Conservation (phyloP, 2,329 filamentous ascomycete species). For the Claviceps sp. region DNA sequence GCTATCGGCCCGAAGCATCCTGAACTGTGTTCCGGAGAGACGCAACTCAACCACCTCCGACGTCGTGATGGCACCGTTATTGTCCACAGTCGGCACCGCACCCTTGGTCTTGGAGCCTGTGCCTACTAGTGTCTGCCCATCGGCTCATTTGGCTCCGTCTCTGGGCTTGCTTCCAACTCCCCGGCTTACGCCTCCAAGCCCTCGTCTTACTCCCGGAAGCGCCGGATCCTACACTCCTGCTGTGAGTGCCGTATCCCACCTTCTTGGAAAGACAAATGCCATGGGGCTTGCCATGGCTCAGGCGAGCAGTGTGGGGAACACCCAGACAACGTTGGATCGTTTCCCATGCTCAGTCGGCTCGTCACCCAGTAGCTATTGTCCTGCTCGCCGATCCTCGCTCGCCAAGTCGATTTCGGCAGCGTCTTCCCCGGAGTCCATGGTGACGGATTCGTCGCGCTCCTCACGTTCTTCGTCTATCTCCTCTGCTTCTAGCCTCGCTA, state of each 20-base stretch:
- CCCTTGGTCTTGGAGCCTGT: slow-evolving; percentile 35
- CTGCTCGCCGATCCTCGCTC: slow-evolving; percentile 46
- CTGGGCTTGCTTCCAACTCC: slow-evolving; percentile 45
- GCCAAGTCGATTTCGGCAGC: slow-evolving; percentile 49
- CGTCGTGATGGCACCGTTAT: slow-evolving; percentile 25
- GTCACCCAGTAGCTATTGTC: slow-evolving; percentile 37
- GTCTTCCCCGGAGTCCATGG: slow-evolving; percentile 55
- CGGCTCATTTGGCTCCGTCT: slow-evolving; percentile 34
- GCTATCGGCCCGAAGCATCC: slow-evolving; percentile 29
- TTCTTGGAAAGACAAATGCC: slow-evolving; percentile 36
- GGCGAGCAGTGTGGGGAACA: slow-evolving; percentile 29
- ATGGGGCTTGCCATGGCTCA: slow-evolving; percentile 50
- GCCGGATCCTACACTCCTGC: slow-evolving; percentile 47
- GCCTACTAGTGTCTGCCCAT: slow-evolving; percentile 29
- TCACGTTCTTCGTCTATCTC: slow-evolving; percentile 54
- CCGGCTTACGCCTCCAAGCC: slow-evolving; percentile 46
- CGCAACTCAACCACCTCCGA: slow-evolving; percentile 21
- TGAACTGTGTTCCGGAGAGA: slow-evolving; percentile 28
- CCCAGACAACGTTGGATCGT: slow-evolving; percentile 36
- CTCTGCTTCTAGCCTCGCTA: slow-evolving; percentile 45
- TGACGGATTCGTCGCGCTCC: slow-evolving; percentile 47
- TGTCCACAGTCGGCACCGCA: slow-evolving; percentile 26
- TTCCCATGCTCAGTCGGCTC: slow-evolving; percentile 34
- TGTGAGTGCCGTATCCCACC: slow-evolving; percentile 37
- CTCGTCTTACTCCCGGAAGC: slow-evolving; percentile 40